These are phyloP conservation scores for Plantago coronopus DNA, from an alignment of 305 asterid species.

Conservation along the genomic window DNA sequence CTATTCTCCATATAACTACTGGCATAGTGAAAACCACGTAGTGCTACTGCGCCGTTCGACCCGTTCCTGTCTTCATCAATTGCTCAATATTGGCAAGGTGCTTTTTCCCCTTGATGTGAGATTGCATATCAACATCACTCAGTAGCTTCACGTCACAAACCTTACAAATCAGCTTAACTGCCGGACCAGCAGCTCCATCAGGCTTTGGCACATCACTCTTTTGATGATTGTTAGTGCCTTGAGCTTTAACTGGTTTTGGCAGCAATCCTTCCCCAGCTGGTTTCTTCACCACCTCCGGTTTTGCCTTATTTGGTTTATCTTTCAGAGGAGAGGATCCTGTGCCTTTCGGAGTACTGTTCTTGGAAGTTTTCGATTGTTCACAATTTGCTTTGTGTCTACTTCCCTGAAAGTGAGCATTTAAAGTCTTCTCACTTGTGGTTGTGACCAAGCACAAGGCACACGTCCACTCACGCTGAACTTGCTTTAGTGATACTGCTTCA, in stretches of 20 bases:
- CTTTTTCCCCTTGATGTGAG: conserved; percentile 36
- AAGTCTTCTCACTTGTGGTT: conserved; percentile 18
- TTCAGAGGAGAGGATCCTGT: conserved; percentile 14
- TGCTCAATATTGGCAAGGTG: conserved; percentile 22
- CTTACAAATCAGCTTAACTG: conserved; percentile 17
- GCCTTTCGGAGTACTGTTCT: conserved; percentile 3
- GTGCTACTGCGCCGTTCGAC: no score
- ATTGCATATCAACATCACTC: conserved; percentile 11
- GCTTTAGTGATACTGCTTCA: conserved; percentile 12
- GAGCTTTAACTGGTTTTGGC: not conserved
- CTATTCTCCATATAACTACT: no score
- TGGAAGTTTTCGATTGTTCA: conserved; percentile 26
- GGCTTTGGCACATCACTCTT: not conserved
- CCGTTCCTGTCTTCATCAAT: not conserved
- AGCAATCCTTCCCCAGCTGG: not conserved
- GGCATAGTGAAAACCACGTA: no score
- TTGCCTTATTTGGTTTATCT: not conserved
- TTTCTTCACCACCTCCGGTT: not conserved
- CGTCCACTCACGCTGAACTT: conserved; percentile 32
- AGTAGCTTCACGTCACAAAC: conserved; percentile 31
- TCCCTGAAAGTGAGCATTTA: conserved; percentile 32
- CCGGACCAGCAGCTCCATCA: not conserved
- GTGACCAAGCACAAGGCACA: conserved; percentile 31
- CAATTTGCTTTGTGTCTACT: conserved; percentile 27
- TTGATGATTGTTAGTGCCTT: not conserved